Evolutionary conservation across 2,329 filamentous ascomycete genomes (phyloP).

Genomic region (Botrytis fragariae): DNA sequence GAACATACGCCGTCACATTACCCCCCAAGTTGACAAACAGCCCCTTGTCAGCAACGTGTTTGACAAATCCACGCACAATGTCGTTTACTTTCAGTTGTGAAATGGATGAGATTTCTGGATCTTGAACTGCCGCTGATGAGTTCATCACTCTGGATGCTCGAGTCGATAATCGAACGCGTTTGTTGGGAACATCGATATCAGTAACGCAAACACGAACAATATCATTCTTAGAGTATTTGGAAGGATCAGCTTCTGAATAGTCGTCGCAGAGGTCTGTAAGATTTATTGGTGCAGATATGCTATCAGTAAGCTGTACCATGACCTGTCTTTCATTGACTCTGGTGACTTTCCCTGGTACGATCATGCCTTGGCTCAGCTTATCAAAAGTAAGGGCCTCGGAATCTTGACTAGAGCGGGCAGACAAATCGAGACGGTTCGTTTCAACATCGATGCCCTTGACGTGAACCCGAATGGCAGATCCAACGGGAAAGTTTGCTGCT

Average conservation of each 20-base stretch:
- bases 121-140: conserved; percentile 75
- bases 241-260: conserved; percentile 75
- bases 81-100: conserved; percentile 74
- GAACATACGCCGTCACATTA: conserved; percentile 76
- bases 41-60: conserved; percentile 84
- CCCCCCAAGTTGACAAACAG: conserved; percentile 83
- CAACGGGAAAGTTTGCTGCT: conserved; percentile 77
- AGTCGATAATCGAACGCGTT: conserved; percentile 76
- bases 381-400: conserved; percentile 63
- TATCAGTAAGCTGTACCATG: conserved; percentile 80
- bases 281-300: conserved; percentile 74
- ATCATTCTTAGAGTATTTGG: conserved; percentile 76
- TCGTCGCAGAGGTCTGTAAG: conserved; percentile 84
- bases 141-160: conserved; percentile 87
- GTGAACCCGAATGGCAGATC: conserved; percentile 80
- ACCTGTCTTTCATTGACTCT: conserved; percentile 82
- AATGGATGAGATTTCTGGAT: conserved; percentile 71
- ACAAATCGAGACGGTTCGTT: conserved; percentile 77
- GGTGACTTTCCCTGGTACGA: conserved; percentile 79
- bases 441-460: conserved; percentile 71
- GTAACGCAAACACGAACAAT: conserved; percentile 84
- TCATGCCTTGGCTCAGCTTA: conserved; percentile 72
- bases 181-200: conserved; percentile 77
- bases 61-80: conserved; percentile 86
- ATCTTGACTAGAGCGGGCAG: conserved; percentile 63